Evolutionary conservation across 331 rosid genomes (phyloP), one percentile per base, ranked within the genome.

Genomic region (Prunus yedoensis): DNA sequence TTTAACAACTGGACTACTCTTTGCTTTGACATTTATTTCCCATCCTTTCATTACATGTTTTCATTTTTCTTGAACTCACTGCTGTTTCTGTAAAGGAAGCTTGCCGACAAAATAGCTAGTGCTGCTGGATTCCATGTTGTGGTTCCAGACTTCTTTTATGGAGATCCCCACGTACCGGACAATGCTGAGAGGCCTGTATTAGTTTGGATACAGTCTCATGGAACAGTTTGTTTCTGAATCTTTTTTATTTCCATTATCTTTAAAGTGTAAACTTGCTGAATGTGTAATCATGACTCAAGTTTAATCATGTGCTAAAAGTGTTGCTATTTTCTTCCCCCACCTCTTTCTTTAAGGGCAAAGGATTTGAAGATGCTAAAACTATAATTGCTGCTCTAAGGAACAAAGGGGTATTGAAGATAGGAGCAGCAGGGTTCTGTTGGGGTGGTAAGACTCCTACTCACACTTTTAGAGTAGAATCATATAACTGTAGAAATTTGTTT

Each of bases 371-470:
- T 67, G 71, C 71, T 21, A 45, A 46, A 46, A 41, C 27, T 15
- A 35, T 67, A 23, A 67, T 67, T 46, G 71, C 57, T 67, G 71
- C 54, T 46, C 38, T 46, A 67, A 67, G 20, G 41, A 67, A 46
- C 56, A 67, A 21, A 67, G 71, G 71, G 14, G 30, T 67, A 21
- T 46, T 57, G 4, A 46, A n/a, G 17, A 23, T 67, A 67, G 71
- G 71, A 21, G 71, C 71, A n/a, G 71, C 71, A 21, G 71, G 71
- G 38, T 67, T 67, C 41, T 67, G 71, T 46, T 67, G 57, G 71
- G 71, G 71, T 1, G 71, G 71, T 66, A 8, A 66, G 71, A 46
- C 56, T 67, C 35, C n/a, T 46, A 6, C 43, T 38, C 35, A 14
- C 38, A 45, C 71, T 45, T 45, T 8, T 20, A 43, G 18, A 13